These are phyloP conservation scores for Colletotrichum sp. DNA, from an alignment of 2,329 filamentous ascomycete genomes.

Conservation along the genomic window DNA sequence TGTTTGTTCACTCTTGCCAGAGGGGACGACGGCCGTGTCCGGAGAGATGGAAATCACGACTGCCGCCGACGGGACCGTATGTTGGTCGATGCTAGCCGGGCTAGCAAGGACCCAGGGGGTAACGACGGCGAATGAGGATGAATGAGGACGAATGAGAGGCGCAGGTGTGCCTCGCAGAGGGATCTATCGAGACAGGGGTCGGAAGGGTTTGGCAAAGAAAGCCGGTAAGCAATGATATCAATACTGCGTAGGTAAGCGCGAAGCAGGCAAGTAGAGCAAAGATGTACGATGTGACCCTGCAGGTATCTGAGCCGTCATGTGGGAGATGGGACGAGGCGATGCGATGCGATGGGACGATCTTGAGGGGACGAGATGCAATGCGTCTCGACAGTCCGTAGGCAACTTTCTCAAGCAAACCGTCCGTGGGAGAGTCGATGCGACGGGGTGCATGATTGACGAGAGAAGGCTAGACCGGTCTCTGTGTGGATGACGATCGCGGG, in stretches of 20 bases:
- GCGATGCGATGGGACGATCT: not conserved
- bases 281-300: not conserved
- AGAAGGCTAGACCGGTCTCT: not conserved
- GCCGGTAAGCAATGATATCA: not conserved
- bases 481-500: not conserved
- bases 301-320: not conserved
- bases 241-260: not conserved
- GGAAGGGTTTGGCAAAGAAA: not conserved
- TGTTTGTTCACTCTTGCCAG: not conserved
- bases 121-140: not conserved
- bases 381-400: not conserved
- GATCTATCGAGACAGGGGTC: not conserved
- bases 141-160: not conserved
- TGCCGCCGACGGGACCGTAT: not conserved
- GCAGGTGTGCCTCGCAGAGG: not conserved
- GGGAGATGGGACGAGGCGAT: not conserved
- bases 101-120: not conserved
- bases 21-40: not conserved
- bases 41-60: not conserved
- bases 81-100: not conserved
- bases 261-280: too few relatives aligned
- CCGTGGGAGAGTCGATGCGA: not conserved
- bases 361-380: not conserved
- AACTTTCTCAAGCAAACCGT: not conserved
- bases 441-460: not conserved